phyloP scores from a whole-genome alignment of 1,284 basidiomycete species.

The Puccinia novopanici region DNA sequence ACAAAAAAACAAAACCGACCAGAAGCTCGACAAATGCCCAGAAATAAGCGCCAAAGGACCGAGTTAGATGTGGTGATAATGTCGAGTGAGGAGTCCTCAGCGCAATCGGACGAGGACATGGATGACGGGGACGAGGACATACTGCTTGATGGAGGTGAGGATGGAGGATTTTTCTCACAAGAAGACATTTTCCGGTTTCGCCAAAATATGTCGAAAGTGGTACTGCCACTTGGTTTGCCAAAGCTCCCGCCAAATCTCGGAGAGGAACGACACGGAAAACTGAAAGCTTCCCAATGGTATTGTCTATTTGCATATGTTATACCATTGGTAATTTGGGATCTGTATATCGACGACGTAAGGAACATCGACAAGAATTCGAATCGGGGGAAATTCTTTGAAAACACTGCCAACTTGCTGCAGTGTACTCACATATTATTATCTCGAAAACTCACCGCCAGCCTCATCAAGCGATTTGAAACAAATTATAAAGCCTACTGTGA shows the following conservation, averaged over 20 bases:
- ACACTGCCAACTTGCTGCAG: conserved; percentile 40
- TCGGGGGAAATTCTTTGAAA: neutral
- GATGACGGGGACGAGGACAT: too few species aligned
- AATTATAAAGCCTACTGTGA: conserved; percentile 29
- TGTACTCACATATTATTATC: conserved; percentile 50
- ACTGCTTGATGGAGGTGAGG: too few species aligned
- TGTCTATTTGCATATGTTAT: conserved; percentile 1
- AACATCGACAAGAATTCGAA: neutral
- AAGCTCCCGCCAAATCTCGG: too few species aligned
- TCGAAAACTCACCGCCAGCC: neutral
- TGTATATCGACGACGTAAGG: neutral
- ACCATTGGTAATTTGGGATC: conserved; percentile 8
- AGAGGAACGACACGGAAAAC: neutral
- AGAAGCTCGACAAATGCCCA: neutral
- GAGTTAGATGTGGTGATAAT: too few species aligned
- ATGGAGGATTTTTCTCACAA: too few species aligned
- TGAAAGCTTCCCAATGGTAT: conserved; percentile 23
- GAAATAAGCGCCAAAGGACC: neutral
- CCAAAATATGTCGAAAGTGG: neutral
- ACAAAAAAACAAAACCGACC: neutral
- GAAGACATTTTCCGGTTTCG: conserved; percentile 21
- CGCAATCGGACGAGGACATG: too few species aligned
- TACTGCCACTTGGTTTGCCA: neutral
- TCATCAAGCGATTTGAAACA: conserved; percentile 8
- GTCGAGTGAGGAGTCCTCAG: too few species aligned